Percentiles rank a stretch among this genome's conserved stretches.
These are phyloP conservation scores for Nakazawaea ishiwadae DNA, from an alignment of 805 yeast genomes.

Conservation along the genomic window DNA sequence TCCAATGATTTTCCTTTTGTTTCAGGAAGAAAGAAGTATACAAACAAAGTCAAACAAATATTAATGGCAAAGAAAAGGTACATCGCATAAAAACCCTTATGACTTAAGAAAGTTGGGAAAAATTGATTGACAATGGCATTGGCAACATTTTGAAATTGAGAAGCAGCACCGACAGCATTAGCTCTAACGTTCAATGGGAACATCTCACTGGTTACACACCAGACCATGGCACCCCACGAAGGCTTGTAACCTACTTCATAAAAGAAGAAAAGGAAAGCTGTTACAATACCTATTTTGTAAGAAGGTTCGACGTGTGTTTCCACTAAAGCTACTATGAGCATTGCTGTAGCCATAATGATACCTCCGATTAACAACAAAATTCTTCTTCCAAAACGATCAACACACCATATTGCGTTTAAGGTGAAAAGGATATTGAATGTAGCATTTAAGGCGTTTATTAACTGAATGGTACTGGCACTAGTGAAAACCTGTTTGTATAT, in stretches of 20 bases:
- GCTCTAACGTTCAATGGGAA: constrained; percentile 80
- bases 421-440: constrained; percentile 32
- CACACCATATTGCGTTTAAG: constrained; percentile 37
- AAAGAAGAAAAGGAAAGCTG: constrained; percentile 58
- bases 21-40: constrained; percentile 52
- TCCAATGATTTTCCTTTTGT: constrained; percentile 58
- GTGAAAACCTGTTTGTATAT: constrained; percentile 13
- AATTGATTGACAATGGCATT: constrained; percentile 85
- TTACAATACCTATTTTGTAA: constrained; percentile 69
- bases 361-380: constrained; percentile 26
- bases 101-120: constrained; percentile 80
- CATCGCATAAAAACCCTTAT: constrained; percentile 21
- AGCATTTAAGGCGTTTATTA: constrained; percentile 32
- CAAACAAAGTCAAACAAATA: constrained; percentile 39
- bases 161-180: constrained; percentile 79
- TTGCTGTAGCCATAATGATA: constrained; percentile 36
- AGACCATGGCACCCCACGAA: constrained; percentile 89
- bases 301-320: constrained; percentile 41
- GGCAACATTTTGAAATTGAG: constrained; percentile 87
- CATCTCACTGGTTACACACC: constrained; percentile 81
- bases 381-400: constrained; percentile 41
- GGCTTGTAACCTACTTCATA: constrained; percentile 82
- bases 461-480: constrained; percentile 18
- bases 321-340: constrained; percentile 54
- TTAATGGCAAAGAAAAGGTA: constrained; percentile 28